A percentile compares a stretch with the other conserved stretches of the same genome.
phyloP scores from a whole-genome alignment of 1,139 yeast species.

The Kluyveromyces sp. region DNA sequence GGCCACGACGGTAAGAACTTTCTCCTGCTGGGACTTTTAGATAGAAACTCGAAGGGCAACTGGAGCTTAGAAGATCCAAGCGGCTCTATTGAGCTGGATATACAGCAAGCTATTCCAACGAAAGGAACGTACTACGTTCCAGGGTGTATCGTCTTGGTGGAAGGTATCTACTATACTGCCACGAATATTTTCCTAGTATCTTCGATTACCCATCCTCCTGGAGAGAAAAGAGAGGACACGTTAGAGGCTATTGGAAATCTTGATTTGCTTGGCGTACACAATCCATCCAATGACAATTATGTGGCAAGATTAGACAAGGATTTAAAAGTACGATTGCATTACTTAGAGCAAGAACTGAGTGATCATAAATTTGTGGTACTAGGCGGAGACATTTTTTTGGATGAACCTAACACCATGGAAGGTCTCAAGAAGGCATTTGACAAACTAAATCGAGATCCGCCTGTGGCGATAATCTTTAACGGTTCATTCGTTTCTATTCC shows the following conservation, averaged over 20 bases:
- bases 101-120: constrained; percentile 58
- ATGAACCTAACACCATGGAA: constrained; percentile 49
- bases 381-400: constrained; percentile 69
- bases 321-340: constrained; percentile 47
- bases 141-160: constrained; percentile 76
- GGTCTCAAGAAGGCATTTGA: constrained; percentile 55
- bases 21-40: constrained; percentile 68
- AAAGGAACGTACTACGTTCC: constrained; percentile 65
- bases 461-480: constrained; percentile 52
- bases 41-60: constrained; percentile 56
- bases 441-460: constrained; percentile 44
- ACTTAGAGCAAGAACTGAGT: constrained; percentile 48
- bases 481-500: constrained; percentile 73
- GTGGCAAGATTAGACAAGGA: constrained; percentile 51
- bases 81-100: constrained; percentile 66
- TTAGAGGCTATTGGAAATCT: constrained; percentile 68
- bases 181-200: constrained; percentile 64
- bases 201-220: constrained; percentile 80
- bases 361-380: constrained; percentile 59
- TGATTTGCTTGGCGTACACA: constrained; percentile 69
- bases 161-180: constrained; percentile 69
- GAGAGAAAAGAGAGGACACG: constrained; percentile 63
- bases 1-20: constrained; percentile 80
- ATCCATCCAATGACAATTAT: constrained; percentile 32
- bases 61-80: constrained; percentile 77